Evolutionary conservation across 2,329 filamentous ascomycete genomes (phyloP).

Genomic region (Calonectria montana): DNA sequence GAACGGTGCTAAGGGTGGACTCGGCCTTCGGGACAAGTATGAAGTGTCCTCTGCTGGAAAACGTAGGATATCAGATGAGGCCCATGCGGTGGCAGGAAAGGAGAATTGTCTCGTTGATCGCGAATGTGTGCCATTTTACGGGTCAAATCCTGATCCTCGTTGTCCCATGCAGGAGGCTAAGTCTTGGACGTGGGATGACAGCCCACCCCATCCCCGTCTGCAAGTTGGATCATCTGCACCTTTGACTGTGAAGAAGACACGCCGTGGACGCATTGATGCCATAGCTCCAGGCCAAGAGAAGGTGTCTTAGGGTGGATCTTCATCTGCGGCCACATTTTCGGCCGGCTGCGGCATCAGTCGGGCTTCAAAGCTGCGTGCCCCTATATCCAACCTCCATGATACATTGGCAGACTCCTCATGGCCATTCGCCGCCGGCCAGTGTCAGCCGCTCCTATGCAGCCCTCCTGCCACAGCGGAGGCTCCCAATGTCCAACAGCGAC

Average conservation of each 20-base stretch:
- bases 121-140: neutral
- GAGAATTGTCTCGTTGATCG: constrained; percentile 27
- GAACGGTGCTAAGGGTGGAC: constrained; percentile 30
- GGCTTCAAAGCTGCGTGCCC: constrained; percentile 29
- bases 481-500: neutral
- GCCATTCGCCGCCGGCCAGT: neutral
- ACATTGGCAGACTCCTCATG: neutral
- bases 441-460: neutral
- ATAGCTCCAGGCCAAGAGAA: neutral
- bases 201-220: constrained; percentile 14
- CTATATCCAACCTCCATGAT: constrained; percentile 35
- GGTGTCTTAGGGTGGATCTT: constrained; percentile 9
- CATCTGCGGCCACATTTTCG: constrained; percentile 24
- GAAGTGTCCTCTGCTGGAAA: constrained; percentile 50
- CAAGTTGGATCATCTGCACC: constrained; percentile 15
- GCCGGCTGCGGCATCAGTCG: constrained; percentile 22
- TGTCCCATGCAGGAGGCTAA: constrained; percentile 18
- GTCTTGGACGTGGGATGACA: constrained; percentile 25
- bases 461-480: neutral
- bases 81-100: constrained; percentile 24
- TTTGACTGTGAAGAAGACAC: constrained; percentile 34
- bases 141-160: neutral
- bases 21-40: constrained; percentile 21
- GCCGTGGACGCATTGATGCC: constrained; percentile 16
- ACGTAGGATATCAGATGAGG: constrained; percentile 40